Base-by-base conservation (phyloP, 2,329 filamentous ascomycete species). In the Peltaster fructicola region DNA sequence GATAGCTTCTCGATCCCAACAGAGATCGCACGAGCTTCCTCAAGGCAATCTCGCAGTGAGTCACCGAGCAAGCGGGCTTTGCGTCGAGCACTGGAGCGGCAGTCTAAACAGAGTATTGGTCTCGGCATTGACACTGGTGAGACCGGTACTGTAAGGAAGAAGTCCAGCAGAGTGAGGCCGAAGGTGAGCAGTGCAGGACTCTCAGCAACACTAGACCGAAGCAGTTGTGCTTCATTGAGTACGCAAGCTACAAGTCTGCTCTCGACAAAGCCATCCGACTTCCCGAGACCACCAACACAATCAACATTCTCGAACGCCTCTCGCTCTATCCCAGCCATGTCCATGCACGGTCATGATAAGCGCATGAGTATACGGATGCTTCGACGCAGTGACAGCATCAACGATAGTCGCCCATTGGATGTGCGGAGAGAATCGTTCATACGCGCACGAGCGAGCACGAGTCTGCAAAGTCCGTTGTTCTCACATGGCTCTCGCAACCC, bases 1-100 rank as follows among this genome's bases (percentile, higher is more conserved):
- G 49, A 55, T 24, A 56, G 53, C 26, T 57, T 57, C 43, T 54
- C 50, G 9, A 44, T 54, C 8, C 45, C 53, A 4, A 50, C 52
- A 9, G 50, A 53, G 25, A 44, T 56, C 17, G 46, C 50, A 7
- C 38, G 47, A 17, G 32, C 40, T 2, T 54, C 53, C 2, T 43
- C 44, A 16, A 35, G 36, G 11, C 35, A 41, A 8, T 46, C 44
- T 9, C 33, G 38, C 8, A 9, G 25, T 15, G 21, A 35, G 4
- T 48, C 44, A 15, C 40, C 44, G 21, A 27, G 40, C 27, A 37
- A 47, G 36, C 26, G 45, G 36, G 33, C 41, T 24, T 31, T 48
- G 29, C 31, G 35, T 30, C 23, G 39, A 27, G n/a, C 45, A 46
- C 24, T 38, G 44, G 20, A 15, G 7, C 20, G 42, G 43, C 22